A percentile compares a stretch with the other conserved stretches of the same genome.
Conservation (phyloP, 2,329 filamentous ascomycete species). For the Talaromyces pinophilus region DNA sequence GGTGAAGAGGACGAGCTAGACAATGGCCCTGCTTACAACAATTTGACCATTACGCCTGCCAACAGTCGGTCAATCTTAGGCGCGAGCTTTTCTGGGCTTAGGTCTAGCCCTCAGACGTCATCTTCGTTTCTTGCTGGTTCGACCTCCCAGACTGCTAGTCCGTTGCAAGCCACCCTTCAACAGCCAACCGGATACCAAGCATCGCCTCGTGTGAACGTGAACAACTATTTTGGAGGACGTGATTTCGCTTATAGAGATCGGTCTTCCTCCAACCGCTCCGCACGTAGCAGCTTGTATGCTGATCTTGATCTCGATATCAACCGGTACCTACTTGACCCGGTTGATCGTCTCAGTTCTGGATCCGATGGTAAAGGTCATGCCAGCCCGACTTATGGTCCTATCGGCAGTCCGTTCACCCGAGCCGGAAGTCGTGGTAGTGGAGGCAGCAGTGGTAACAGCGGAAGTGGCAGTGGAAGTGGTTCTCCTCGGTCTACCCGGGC, state of each 20-base stretch:
- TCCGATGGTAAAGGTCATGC: conserved; percentile 36
- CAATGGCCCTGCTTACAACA: conserved; percentile 27
- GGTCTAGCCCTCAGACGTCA: conserved; percentile 38
- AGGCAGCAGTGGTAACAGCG: conserved; percentile 48
- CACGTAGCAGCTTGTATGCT: conserved; percentile 40
- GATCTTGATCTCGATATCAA: conserved; percentile 36
- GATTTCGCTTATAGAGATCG: conserved; percentile 40
- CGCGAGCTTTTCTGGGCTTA: conserved; percentile 38
- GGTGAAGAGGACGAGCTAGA: neutral
- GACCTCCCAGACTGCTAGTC: conserved; percentile 38
- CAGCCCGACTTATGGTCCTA: conserved; percentile 40
- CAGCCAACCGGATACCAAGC: conserved; percentile 33
- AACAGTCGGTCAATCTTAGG: conserved; percentile 38
- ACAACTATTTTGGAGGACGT: conserved; percentile 35
- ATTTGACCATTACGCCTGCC: conserved; percentile 34
- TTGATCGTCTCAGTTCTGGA: conserved; percentile 34
- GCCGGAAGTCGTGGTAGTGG: conserved; percentile 53
- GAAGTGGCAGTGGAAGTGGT: conserved; percentile 43
- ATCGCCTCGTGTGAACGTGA: conserved; percentile 37
- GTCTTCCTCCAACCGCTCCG: conserved; percentile 46
- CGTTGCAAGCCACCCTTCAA: conserved; percentile 36
- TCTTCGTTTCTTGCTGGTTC: conserved; percentile 37
- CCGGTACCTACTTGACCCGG: conserved; percentile 34
- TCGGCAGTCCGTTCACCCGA: conserved; percentile 42
- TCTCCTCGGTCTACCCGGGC: conserved; percentile 44